Base-by-base conservation (phyloP, 78 protist genomes). In the Dictyostelium discoideum region DNA sequence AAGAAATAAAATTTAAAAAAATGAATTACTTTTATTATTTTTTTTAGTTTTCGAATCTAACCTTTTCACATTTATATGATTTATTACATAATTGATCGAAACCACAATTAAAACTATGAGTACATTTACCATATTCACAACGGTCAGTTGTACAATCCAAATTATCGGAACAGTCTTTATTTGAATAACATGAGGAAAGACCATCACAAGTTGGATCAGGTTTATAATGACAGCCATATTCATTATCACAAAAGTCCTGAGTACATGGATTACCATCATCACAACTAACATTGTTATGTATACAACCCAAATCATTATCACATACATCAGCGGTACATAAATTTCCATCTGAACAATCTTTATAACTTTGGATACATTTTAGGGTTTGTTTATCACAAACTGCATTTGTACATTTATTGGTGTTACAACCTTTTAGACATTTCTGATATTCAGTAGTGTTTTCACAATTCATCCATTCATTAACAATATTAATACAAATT, bases 211-310 rank as follows among this genome's bases (percentile, higher is more conserved):
- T 37, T 29, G 81, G 81, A 32, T 74, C 81, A 37, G 81, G 81
- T 74, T 74, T 32, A 32, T 74, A 37, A 13, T 74, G 81, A 37
- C 81, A 74, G 0, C 92, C 96, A 11, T 60, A 40, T 20, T 42
- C 77, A 20, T 44, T 26, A 67, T 84, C 85, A 67, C 93, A 88
- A 24, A 18, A 82, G 24, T 88, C 93, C 9, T 67, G 26, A 6
- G 93, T 88, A 67, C 93, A 88, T 8, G 40, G 50, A 81, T 88
- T 88, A 2, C 73, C 76, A 65, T 88, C 93, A 3, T 11, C n/a
- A 81, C 93, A 88, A 20, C 48, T 29, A 2, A 77, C 32, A 9
- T 18, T 32, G 0, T n/a, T 13, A 29, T 77, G 46, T 9, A 78
- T 42, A 65, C 77, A 40, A 50, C 87, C 74, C 18, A 29, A 44